Percentiles rank a stretch among this genome's conserved stretches.
These are phyloP conservation scores for Prototheca wickerhamii DNA, from an alignment of 163 green algal genomes.

Conservation along the genomic window DNA sequence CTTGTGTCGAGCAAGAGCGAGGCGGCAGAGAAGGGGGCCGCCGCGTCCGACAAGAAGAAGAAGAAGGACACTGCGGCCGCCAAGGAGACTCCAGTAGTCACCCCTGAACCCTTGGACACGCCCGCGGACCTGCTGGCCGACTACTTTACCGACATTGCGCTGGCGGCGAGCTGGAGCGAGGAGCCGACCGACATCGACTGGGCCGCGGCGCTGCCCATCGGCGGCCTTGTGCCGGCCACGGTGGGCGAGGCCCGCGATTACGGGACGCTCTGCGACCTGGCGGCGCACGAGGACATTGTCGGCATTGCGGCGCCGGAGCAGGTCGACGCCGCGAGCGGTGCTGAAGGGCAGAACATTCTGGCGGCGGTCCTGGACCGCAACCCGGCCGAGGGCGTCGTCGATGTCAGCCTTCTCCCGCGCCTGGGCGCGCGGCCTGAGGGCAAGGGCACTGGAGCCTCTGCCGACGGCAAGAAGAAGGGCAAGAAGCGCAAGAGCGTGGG, in stretches of 20 bases:
- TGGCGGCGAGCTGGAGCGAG: not conserved
- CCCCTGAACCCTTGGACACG: no score
- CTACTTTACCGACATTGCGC: constrained; percentile 1
- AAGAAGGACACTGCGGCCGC: no score
- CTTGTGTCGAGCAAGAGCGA: no score
- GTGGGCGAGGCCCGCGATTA: constrained; percentile 52
- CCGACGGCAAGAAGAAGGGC: constrained; percentile 9
- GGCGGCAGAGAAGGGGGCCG: no score
- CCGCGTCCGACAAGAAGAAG: no score
- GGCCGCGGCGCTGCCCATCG: constrained; percentile 17
- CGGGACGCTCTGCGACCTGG: constrained; percentile 53
- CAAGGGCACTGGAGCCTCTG: not conserved
- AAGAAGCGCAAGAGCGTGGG: constrained; percentile 12
- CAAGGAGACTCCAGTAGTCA: no score
- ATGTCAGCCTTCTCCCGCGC: constrained; percentile 35
- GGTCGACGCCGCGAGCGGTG: constrained; percentile 17
- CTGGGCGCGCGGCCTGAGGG: constrained; percentile 16
- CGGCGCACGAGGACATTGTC: constrained; percentile 49
- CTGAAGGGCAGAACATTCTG: constrained; percentile 25
- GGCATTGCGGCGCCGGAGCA: constrained; percentile 41
- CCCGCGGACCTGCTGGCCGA: no score
- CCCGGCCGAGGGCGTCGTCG: constrained; percentile 57
- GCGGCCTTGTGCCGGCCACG: constrained; percentile 12
- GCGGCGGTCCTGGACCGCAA: constrained; percentile 65
- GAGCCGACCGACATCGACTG: constrained; percentile 20